Conservation (phyloP, 345 rosid genomes). For the Syzygium grande region DNA sequence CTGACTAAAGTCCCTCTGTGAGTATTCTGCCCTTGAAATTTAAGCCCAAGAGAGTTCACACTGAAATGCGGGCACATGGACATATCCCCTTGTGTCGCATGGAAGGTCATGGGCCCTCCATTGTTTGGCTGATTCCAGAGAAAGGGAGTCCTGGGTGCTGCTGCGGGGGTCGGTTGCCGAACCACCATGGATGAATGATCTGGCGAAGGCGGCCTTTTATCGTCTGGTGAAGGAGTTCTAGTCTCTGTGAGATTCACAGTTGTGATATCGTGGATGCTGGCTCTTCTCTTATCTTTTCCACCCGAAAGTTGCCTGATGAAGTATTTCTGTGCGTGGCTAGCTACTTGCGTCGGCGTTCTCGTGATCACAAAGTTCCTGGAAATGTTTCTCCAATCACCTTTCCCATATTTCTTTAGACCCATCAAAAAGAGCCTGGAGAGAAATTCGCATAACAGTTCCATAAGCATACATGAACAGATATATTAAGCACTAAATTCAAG, state of each 20-base stretch:
- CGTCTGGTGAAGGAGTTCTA: conserved; percentile 45
- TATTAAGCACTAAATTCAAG: neutral
- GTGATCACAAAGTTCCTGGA: conserved; percentile 72
- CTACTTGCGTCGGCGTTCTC: conserved; percentile 91
- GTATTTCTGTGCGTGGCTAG: conserved; percentile 96
- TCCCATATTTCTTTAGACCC: conserved; percentile 95
- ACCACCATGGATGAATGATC: conserved; percentile 23
- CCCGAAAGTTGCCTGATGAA: conserved; percentile 89
- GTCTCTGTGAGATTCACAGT: conserved; percentile 57
- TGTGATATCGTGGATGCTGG: conserved; percentile 97
- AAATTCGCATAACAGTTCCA: neutral
- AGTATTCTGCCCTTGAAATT: conserved; percentile 26
- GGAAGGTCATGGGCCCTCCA: conserved; percentile 28
- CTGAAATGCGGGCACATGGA: conserved; percentile 30
- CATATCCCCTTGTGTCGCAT: conserved; percentile 24
- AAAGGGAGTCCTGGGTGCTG: conserved; percentile 28
- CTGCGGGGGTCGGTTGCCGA: conserved; percentile 19
- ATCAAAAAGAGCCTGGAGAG: conserved; percentile 58
- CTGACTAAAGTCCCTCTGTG: conserved; percentile 25
- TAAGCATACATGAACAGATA: neutral
- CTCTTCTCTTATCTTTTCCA: conserved; percentile 89
- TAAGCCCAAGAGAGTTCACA: conserved; percentile 25
- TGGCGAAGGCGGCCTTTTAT: conserved; percentile 24
- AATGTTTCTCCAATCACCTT: conserved; percentile 97
- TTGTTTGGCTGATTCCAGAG: conserved; percentile 40